Base-by-base conservation (phyloP, 768 basidiomycete species). In the Phaeotremella fagi region DNA sequence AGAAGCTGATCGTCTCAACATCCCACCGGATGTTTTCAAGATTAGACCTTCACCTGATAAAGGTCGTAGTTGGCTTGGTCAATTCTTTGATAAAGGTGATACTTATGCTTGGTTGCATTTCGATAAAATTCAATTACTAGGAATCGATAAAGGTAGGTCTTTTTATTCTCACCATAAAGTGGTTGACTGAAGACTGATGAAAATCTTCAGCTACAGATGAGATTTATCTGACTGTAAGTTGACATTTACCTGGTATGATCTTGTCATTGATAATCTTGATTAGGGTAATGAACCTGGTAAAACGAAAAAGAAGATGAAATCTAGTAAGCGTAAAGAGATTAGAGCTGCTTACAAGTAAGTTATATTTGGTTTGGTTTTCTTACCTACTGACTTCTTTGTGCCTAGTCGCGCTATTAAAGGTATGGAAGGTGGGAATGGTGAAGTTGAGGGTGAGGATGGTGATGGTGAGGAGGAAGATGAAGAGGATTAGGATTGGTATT, bases 21-120 rank as follows among this genome's bases (percentile, higher is more conserved):
- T 90, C n/a, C 86, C 86, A 0, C 45, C 29, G 33, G 61, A 55
- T 44, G 71, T 65, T 50, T 74, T 70, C 42, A 27, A 18, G 1
- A 23, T 18, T 25, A 52, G 62, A 36, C 54, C 45, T 9, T 66
- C 61, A 6, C 51, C 75, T 42, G 76, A 75, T 22, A 77, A 79
- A 24, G 76, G 76, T 11, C 76, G 76, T 24, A 47, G 82, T 3
- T 82, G 84, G 65, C 78, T 90, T 37, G 81, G 91, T n/a, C 83
- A 82, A 42, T 94, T 90, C 75, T 91, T 80, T 70, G 89, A 91
- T 67, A 81, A 80, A 47, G 67, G 45, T 23, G 75, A 1, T 76
- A 79, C 57, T 80, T 85, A 56, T 86, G 88, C 86, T 83, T 85
- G 80, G 78, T 77, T 88, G 3, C 67, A 77, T 2, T 55, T 77